Evolutionary conservation across 2,329 filamentous ascomycete species (phyloP).

Genomic region (Ophiostoma sp.): DNA sequence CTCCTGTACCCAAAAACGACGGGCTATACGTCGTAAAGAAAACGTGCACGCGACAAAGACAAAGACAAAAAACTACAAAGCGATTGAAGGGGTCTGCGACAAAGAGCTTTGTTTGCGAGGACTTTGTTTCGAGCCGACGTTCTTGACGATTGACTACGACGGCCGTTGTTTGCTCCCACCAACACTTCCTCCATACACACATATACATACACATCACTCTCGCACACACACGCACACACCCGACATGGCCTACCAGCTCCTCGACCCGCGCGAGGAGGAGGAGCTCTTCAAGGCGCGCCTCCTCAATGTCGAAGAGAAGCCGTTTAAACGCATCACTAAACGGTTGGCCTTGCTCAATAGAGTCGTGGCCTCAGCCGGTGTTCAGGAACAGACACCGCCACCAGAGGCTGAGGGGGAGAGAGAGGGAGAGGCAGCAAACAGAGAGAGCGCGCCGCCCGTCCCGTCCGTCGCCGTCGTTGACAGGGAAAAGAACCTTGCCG

Average conservation of each 20-base stretch:
- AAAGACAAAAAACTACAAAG: neutral
- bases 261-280: constrained; percentile 76
- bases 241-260: constrained; percentile 55
- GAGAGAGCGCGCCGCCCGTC: constrained; percentile 46
- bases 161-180: neutral
- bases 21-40: neutral
- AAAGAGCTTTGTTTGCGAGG: neutral
- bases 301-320: constrained; percentile 86
- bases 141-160: neutral
- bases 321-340: constrained; percentile 85
- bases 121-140: no score
- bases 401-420: constrained; percentile 49
- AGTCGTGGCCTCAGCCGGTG: constrained; percentile 52
- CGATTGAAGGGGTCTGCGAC: neutral
- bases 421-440: constrained; percentile 22
- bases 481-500: constrained; percentile 36
- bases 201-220: neutral
- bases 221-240: neutral
- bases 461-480: no score
- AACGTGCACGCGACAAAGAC: neutral
- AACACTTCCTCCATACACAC: neutral
- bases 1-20: neutral
- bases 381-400: constrained; percentile 64
- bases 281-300: constrained; percentile 85
- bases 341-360: constrained; percentile 70